Evolutionary conservation across 495 filamentous ascomycete genomes (phyloP).

Genomic region (Podospora pseudocomata): DNA sequence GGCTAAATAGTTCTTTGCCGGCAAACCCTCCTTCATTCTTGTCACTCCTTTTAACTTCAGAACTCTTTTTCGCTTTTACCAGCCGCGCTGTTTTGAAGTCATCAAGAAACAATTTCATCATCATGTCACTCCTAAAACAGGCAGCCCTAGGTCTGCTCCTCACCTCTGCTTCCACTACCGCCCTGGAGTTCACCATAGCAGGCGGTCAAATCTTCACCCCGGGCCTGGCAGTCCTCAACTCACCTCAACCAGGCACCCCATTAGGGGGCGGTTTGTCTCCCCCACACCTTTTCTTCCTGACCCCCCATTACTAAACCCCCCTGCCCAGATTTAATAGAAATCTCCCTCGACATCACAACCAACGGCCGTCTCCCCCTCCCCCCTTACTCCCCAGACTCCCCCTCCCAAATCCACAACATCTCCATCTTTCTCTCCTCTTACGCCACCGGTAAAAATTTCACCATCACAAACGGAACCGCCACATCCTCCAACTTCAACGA

Average conservation of each 20-base stretch:
- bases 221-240: constrained; percentile 58
- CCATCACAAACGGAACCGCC: constrained; percentile 61
- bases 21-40: not conserved
- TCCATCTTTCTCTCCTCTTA: constrained; percentile 64
- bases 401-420: constrained; percentile 58
- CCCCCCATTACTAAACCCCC: constrained; percentile 5
- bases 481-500: constrained; percentile 38
- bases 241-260: constrained; percentile 64
- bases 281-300: not conserved
- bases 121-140: not conserved
- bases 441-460: constrained; percentile 59
- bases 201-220: constrained; percentile 63
- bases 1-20: constrained; percentile 13
- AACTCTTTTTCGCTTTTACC: not conserved
- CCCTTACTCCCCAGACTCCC: constrained; percentile 46
- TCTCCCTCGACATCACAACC: constrained; percentile 63
- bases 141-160: not conserved
- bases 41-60: not conserved
- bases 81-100: constrained; percentile 25
- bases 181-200: constrained; percentile 48
- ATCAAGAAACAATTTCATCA: constrained; percentile 12
- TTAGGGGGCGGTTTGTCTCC: constrained; percentile 56
- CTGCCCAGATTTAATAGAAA: constrained; percentile 53
- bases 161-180: constrained; percentile 2
- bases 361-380: constrained; percentile 59